These are phyloP conservation scores for Naganishia friedmannii DNA, from an alignment of 768 basidiomycete species.

Conservation along the genomic window DNA sequence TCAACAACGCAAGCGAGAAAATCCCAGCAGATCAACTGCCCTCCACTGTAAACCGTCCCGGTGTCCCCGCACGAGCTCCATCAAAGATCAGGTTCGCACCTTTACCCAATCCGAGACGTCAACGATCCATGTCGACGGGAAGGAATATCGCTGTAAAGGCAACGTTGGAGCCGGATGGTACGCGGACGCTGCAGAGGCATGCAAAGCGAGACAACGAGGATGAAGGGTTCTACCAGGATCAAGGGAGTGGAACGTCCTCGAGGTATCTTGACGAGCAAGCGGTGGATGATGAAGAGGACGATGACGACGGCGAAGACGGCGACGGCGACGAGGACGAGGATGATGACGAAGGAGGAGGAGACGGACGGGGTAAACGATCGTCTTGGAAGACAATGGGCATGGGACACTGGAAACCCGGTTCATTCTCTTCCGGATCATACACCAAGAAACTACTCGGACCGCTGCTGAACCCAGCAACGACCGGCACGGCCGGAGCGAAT, in stretches of 20 bases:
- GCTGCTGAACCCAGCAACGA: conserved; percentile 3
- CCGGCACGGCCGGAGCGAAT: background rate
- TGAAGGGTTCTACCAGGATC: background rate
- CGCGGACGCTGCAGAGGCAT: conserved; percentile 31
- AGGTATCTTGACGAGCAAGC: conserved; percentile 1
- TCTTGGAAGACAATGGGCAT: conserved; percentile 41
- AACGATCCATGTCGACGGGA: conserved; percentile 49
- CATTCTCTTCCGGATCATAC: conserved; percentile 30
- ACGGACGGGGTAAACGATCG: conserved; percentile 34
- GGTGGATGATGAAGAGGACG: conserved; percentile 32
- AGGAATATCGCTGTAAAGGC: conserved; percentile 42
- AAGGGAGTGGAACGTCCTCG: background rate
- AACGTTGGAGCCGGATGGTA: conserved; percentile 35
- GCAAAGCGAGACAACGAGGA: conserved; percentile 10
- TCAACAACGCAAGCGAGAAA: conserved; percentile 19
- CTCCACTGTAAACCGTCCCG: conserved; percentile 5
- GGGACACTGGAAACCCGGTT: conserved; percentile 20
- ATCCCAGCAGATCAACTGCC: conserved; percentile 20
- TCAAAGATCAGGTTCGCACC: conserved; percentile 74
- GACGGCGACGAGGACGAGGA: conserved; percentile 37
- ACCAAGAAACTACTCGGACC: conserved; percentile 53
- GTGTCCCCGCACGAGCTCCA: conserved; percentile 15
- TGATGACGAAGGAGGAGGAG: conserved; percentile 36
- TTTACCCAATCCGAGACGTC: conserved; percentile 70
- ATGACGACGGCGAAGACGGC: conserved; percentile 32